These are phyloP conservation scores for Carex scoparia DNA, from an alignment of 176 grass and related monocot genomes.

Conservation along the genomic window DNA sequence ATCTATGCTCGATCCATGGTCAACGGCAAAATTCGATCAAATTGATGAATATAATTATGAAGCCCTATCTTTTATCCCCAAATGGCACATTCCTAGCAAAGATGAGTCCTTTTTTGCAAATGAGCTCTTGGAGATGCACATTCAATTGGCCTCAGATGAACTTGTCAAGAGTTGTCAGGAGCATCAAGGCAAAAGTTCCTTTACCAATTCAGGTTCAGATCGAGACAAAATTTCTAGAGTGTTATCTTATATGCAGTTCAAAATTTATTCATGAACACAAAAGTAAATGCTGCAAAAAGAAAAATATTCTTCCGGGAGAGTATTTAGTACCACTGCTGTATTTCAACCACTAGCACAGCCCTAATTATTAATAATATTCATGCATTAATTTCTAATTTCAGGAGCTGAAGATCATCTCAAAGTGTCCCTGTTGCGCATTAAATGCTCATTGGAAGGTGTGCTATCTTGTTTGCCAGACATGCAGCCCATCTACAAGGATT, in stretches of 20 bases:
- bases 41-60: constrained; percentile 30
- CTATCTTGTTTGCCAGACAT: constrained; percentile 97
- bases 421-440: constrained; percentile 80
- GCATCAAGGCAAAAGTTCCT: constrained; percentile 37
- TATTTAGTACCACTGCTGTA: background rate
- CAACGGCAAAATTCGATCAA: constrained; percentile 61
- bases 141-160: constrained; percentile 77
- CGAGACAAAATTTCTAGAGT: background rate
- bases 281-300: background rate
- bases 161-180: constrained; percentile 52
- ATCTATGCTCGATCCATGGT: constrained; percentile 66
- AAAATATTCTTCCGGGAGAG: background rate
- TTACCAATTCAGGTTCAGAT: constrained; percentile 53
- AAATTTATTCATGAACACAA: constrained; percentile 1
- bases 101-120: constrained; percentile 85
- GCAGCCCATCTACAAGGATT: constrained; percentile 60
- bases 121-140: constrained; percentile 76
- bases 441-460: constrained; percentile 87
- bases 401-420: constrained; percentile 85
- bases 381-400: constrained; percentile 25
- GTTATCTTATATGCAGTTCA: background rate
- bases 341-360: background rate
- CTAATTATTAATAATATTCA: background rate
- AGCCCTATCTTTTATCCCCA: constrained; percentile 43
- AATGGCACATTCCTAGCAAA: constrained; percentile 77